Base-by-base conservation (phyloP, 2,329 filamentous ascomycete genomes). In the Diaporthe capsici region DNA sequence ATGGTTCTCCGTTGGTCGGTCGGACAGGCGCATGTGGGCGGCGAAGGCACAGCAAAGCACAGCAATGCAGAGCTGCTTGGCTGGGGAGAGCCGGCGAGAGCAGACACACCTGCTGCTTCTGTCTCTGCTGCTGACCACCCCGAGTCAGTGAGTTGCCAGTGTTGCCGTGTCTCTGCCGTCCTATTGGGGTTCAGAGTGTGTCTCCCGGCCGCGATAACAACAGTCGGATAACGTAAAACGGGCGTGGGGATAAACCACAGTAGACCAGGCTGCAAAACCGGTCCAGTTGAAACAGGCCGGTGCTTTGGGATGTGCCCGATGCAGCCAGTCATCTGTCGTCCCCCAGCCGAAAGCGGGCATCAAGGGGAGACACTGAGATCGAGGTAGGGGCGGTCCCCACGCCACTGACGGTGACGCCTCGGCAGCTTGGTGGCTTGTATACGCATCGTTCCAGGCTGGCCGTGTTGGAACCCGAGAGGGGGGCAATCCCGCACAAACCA, bases 221-320 rank as follows among this genome's bases (percentile, higher is more conserved):
- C 12, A 53, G 49, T 55, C 34, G 49, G 49, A 70, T 70, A 53
- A 70, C 49, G 65, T 70, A 70, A 70, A 70, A 55, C 47, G 22
- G 34, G 65, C 65, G 47, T 70, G 65, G 65, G 63, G 63, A 53
- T 28, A 49, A n/a, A 15, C 42, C 17, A 34, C 42, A 42, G 22
- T 28, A 4, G 13, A n/a, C 28, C 28, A 25, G 42, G 39, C 20
- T 53, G 47, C 34, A 39, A 25, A 55, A 34, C 34, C 37, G 37
- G 34, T 55, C n/a, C 65, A 42, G 65, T 70, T 70, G 65, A 70
- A 70, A 70, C 65, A 68, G 65, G 15, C 65, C 65, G 47, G 47
- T 39, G 65, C 28, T 68, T 68, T 68, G 65, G 47, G 34, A 28
- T 20, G 28, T 51, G 63, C 22, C 44, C 63, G 31, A 37, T 49